Base-by-base conservation (phyloP, 495 filamentous ascomycete genomes). In the Podospora pseudopauciseta region DNA sequence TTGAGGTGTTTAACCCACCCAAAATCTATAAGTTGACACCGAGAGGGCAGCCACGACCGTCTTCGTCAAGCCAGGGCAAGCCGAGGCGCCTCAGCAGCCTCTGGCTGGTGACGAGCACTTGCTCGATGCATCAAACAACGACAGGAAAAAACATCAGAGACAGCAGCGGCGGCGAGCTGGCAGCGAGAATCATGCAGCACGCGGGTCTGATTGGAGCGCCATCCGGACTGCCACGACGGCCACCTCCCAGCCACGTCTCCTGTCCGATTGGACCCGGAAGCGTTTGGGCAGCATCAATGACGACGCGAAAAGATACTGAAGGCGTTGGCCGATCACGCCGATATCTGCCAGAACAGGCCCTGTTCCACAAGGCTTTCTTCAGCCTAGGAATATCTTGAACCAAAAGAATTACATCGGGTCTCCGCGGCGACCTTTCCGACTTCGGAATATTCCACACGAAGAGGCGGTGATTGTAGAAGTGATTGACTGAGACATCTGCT, bases 231-330 rank as follows among this genome's bases (percentile, higher is more conserved):
- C 62, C 69, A 67, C 61, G 65, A 61, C 26, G 53, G 11, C 64
- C 64, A 49, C 19, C 59, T 59, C 16, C 65, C 65, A 67, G 64
- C 65, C 68, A 64, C 69, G 64, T 59, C 27, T 19, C 20, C 30
- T 63, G 65, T 57, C 65, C 60, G 65, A 70, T 67, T 70, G 68
- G 68, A 65, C 64, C 56, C 60, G 60, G 18, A 27, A 19, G 30
- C 32, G 26, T 64, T 70, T 64, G 65, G 68, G 61, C 61, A 67
- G n/a, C 65, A 56, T 64, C 65, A 55, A 65, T 67, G 60, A 70
- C 64, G 64, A 63, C 68, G 64, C 54, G 34, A 63, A 19, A 44
- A 56, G 68, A 66, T 26, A 58, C 23, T n/a, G n/a, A 26, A 58
- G 55, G 55, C 55, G n/a, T 58, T 26, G 55, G 5, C 55, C n/a